Evolutionary conservation across 305 asterid genomes (phyloP), one percentile per base, ranked within the genome.

Genomic region (Caryopteris hybrid): DNA sequence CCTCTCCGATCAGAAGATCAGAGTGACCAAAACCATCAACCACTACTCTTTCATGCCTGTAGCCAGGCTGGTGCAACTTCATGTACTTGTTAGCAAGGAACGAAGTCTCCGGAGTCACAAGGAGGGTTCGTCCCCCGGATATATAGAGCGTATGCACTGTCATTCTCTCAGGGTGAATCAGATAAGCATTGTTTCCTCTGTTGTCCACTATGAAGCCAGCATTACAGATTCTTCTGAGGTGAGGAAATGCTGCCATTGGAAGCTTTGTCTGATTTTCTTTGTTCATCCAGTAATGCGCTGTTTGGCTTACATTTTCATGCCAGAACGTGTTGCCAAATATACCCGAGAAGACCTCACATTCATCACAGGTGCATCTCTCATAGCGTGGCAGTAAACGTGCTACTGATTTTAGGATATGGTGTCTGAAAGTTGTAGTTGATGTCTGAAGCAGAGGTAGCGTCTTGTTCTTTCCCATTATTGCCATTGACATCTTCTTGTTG

Each of bases 231-330:
- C 46, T 71, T 56, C 85, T 66, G 48, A 85, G 74, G 77, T 85
- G 91, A 50, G 82, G 85, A 62, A 85, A 83, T 31, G 83, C 88
- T 4, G 81, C 76, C 88, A 83, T 85, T 16, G 86, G 79, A 2
- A 83, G 74, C 25, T 39, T 50, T 3, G 82, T 69, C 8, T 79
- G 56, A 50, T 61, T 38, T 36, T 67, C 76, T 61, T 66, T 77
- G 82, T 70, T 79, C 74, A 79, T 55, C 84, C 84, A 83, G 29
- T 66, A 0, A 31, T 85, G 91, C 83, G 75, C 33, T 11, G 58
- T 5, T 10, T 61, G 70, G 77, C 83, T 79, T 42, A 85, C 45
- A 64, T 85, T 85, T 17, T 77, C 76, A 39, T 85, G 88, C 86
- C 91, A 83, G 34, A 70, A 83, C 6, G 79, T 13, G 43, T 79